These are phyloP conservation scores for Globisporangium alternatum DNA, from an alignment of 352 stramenopile species.

Conservation along the genomic window DNA sequence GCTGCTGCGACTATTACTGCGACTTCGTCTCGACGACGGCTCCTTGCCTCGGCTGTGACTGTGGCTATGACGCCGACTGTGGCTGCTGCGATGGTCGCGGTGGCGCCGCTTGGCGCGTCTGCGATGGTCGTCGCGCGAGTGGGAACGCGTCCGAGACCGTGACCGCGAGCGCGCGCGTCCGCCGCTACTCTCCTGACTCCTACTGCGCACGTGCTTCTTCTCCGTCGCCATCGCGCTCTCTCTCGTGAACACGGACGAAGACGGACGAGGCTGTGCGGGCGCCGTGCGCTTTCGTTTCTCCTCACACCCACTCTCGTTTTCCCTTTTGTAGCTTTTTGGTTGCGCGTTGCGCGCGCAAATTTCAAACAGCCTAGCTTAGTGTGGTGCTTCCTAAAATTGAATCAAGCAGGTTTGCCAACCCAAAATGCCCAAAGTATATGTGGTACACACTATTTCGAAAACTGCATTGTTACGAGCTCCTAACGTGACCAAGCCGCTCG, in stretches of 20 bases:
- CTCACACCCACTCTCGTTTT: neutral
- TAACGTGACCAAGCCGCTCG: too few relatives aligned
- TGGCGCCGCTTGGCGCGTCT: slow-evolving; percentile 5
- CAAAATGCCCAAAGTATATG: neutral
- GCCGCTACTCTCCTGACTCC: neutral
- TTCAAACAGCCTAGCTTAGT: neutral
- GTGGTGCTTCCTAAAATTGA: neutral
- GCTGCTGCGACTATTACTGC: slow-evolving; percentile 6
- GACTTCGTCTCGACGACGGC: neutral
- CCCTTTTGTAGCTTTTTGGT: neutral
- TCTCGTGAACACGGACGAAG: neutral
- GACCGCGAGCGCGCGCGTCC: neutral
- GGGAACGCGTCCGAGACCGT: neutral
- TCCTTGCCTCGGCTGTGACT: slow-evolving; percentile 2
- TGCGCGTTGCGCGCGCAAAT: neutral
- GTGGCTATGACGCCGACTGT: slow-evolving; percentile 3
- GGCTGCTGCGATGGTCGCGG: slow-evolving; percentile 1
- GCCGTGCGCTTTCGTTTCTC: slow-evolving; percentile 1
- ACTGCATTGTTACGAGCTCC: too few relatives aligned
- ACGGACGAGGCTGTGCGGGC: neutral
- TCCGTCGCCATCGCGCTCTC: slow-evolving; percentile 8
- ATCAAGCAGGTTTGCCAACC: neutral
- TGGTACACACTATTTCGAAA: neutral
- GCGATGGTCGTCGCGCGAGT: neutral
- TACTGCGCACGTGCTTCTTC: slow-evolving; percentile 8